phyloP scores from a whole-genome alignment of 2,329 filamentous ascomycete genomes.

The Diaporthe sp. region DNA sequence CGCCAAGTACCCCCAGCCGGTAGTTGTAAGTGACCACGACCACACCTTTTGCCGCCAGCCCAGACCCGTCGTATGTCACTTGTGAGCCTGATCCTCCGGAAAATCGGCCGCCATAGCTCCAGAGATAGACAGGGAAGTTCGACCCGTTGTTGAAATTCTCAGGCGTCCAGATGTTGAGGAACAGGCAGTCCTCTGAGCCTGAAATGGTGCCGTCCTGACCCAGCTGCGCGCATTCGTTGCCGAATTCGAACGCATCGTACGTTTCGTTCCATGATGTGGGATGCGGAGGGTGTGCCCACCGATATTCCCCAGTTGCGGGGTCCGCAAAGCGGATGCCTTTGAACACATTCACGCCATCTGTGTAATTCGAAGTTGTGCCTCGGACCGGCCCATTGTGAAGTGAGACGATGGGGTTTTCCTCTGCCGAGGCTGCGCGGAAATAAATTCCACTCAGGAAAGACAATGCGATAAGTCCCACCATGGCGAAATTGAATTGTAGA shows the following conservation, averaged over 20 bases:
- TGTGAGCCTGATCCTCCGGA: too few relatives aligned
- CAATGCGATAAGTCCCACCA: not conserved
- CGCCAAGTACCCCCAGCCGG: too few relatives aligned
- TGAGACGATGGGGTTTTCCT: conserved; percentile 1
- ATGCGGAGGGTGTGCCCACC: conserved; percentile 37
- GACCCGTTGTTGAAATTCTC: conserved; percentile 57
- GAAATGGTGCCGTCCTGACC: conserved; percentile 18
- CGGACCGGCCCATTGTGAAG: conserved; percentile 32
- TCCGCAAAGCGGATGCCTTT: conserved; percentile 42
- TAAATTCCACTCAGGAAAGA: not conserved
- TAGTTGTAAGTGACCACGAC: too few relatives aligned
- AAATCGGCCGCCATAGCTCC: too few relatives aligned
- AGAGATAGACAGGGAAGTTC: too few relatives aligned
- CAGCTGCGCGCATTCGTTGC: conserved; percentile 6
- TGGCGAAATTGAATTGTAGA: not conserved
- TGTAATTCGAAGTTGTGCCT: conserved; percentile 39
- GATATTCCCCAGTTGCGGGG: conserved; percentile 36
- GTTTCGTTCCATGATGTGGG: conserved; percentile 33
- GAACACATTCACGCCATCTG: conserved; percentile 39
- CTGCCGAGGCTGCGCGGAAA: not conserved
- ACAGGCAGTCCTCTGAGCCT: conserved; percentile 74
- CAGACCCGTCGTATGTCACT: too few relatives aligned
- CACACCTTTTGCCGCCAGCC: too few relatives aligned
- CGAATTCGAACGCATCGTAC: conserved; percentile 6
- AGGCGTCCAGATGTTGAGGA: conserved; percentile 72